Base-by-base conservation (phyloP, 2,329 filamentous ascomycete genomes). In the Cercospora sojina region DNA sequence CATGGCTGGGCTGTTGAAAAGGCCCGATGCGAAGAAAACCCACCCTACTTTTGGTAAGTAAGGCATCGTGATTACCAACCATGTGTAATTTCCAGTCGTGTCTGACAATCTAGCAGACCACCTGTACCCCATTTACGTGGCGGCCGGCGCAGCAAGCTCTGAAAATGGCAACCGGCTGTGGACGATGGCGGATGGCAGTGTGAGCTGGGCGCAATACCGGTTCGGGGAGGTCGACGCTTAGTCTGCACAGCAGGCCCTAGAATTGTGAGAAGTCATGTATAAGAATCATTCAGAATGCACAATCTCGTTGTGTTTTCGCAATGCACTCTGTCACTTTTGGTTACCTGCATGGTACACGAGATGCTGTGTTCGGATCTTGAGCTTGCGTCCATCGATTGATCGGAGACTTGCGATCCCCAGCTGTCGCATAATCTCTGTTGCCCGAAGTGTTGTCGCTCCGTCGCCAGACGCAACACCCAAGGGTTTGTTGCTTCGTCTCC, bases 101-200 rank as follows among this genome's bases (percentile, higher is more conserved):
- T 55, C 35, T 60, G 23, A 60, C 29, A 18, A 7, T 60, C 12
- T 13, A 60, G 41, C 25, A 60, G 58, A 60, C 35, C 62, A 68
- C 67, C 75, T 89, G 55, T 74, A 89, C 64, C 88, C 88, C 0
- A 81, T 89, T 20, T 80, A 87, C 74, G 79, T 90, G 53, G 77
- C 71, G 25, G 76, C 76, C 8, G 77, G 77, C 27, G 77, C 77
- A 16, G 77, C 77, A 5, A 71, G 71, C 10, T 69, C 70, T 2
- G 77, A 78, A 53, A 35, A 38, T 13, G 77, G 77, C 3, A 72
- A 73, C 67, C 70, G 71, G 64, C 31, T 77, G 10, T 79, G 76
- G 75, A 78, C 77, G 13, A 61, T 77, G 65, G 69, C 75, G 5
- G 74, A 79, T 58, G 77, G 76, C 3, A 74, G 74, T 62, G 72